A percentile compares a stretch with the other conserved stretches of the same genome.
phyloP scores from a whole-genome alignment of 176 grass and related monocot genomes.

The Coix lacrymajobi region DNA sequence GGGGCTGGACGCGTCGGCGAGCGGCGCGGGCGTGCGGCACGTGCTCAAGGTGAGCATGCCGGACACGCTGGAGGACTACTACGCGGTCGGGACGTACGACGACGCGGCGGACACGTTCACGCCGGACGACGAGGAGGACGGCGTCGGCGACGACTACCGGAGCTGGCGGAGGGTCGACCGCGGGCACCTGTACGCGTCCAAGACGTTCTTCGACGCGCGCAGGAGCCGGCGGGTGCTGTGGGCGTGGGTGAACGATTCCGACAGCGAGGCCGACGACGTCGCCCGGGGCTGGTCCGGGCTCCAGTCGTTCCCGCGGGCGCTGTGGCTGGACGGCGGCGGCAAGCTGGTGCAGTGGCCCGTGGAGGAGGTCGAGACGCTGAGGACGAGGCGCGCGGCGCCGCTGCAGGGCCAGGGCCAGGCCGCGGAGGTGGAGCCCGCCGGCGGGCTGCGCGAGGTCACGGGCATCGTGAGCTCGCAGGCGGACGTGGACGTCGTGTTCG shows the following conservation, averaged over 20 bases:
- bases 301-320: constrained; percentile 49
- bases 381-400: not conserved
- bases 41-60: constrained; percentile 13
- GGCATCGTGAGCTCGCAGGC: constrained; percentile 43
- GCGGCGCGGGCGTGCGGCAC: constrained; percentile 7
- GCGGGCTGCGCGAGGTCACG: constrained; percentile 29
- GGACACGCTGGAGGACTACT: constrained; percentile 37
- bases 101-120: constrained; percentile 29
- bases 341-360: constrained; percentile 65
- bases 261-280: constrained; percentile 32
- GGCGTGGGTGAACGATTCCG: constrained; percentile 55
- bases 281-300: constrained; percentile 57
- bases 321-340: constrained; percentile 53
- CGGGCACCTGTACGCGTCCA: constrained; percentile 54
- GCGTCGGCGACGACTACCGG: not conserved
- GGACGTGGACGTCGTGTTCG: constrained; percentile 53
- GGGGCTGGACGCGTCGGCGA: constrained; percentile 43
- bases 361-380: constrained; percentile 60
- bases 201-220: constrained; percentile 53
- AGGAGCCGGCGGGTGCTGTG: constrained; percentile 41
- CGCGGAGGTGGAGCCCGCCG: not conserved
- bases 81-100: constrained; percentile 45
- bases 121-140: constrained; percentile 35
- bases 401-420: not conserved
- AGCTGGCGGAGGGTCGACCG: constrained; percentile 53